Percentiles rank a stretch among this genome's conserved stretches.
phyloP scores from a whole-genome alignment of 1,284 basidiomycete species.

The Moniliophthora roreri region DNA sequence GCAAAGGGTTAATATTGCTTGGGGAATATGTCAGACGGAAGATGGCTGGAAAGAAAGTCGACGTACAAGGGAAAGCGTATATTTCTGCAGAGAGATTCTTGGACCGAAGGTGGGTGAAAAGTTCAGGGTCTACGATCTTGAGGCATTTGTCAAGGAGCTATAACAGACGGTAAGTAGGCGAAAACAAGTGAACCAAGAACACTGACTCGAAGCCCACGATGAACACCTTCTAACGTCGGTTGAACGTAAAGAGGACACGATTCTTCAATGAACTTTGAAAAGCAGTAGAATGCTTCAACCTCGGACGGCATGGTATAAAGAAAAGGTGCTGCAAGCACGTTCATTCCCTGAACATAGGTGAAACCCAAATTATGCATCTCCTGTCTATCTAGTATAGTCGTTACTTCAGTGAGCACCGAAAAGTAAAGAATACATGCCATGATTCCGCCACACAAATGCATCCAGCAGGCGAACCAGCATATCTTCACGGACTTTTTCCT shows the following conservation, averaged over 20 bases:
- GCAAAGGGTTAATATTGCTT: constrained; percentile 92
- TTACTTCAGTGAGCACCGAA: not conserved
- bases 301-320: constrained; percentile 95
- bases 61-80: constrained; percentile 94
- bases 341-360: constrained; percentile 98
- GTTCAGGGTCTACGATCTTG: constrained; percentile 85
- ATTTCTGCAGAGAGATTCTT: constrained; percentile 98
- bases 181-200: not conserved
- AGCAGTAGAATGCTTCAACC: constrained; percentile 95
- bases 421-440: constrained; percentile 48
- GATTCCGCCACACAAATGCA: constrained; percentile 95
- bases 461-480: constrained; percentile 95
- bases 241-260: constrained; percentile 94
- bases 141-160: constrained; percentile 92
- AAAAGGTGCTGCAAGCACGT: constrained; percentile 96
- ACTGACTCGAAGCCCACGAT: constrained; percentile 86
- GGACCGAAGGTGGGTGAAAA: constrained; percentile 79
- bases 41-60: constrained; percentile 2
- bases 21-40: constrained; percentile 8
- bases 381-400: constrained; percentile 54
- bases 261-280: constrained; percentile 91
- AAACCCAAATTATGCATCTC: constrained; percentile 77
- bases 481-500: constrained; percentile 91
- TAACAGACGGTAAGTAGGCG: not conserved
- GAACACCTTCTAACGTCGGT: constrained; percentile 92